Evolutionary conservation across 2,329 filamentous ascomycete species (phyloP).

Genomic region (Fusarium acutatum): DNA sequence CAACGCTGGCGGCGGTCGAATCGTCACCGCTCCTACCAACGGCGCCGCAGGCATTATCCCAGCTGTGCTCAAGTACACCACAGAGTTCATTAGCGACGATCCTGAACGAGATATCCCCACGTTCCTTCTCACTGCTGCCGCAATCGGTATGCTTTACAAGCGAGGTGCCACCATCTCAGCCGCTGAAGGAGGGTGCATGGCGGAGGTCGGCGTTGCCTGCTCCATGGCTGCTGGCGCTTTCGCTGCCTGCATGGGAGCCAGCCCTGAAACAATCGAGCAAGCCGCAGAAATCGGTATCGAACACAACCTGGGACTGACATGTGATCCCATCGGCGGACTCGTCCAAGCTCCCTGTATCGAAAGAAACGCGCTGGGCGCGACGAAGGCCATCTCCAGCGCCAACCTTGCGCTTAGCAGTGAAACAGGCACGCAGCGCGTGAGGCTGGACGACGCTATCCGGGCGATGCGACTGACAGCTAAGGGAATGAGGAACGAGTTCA

Average conservation of each 20-base stretch:
- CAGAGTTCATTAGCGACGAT: constrained; percentile 61
- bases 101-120: constrained; percentile 58
- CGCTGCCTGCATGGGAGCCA: constrained; percentile 61
- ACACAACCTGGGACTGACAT: constrained; percentile 60
- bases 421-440: constrained; percentile 57
- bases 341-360: constrained; percentile 63
- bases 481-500: constrained; percentile 63
- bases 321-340: constrained; percentile 59
- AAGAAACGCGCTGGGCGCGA: constrained; percentile 59
- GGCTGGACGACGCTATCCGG: constrained; percentile 59
- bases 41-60: constrained; percentile 62
- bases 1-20: constrained; percentile 60
- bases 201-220: constrained; percentile 62
- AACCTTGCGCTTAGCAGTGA: constrained; percentile 58
- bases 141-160: constrained; percentile 63
- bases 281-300: constrained; percentile 63
- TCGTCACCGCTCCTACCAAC: constrained; percentile 61
- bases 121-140: constrained; percentile 58
- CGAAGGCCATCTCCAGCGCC: constrained; percentile 61
- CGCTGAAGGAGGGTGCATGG: constrained; percentile 62
- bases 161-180: constrained; percentile 61
- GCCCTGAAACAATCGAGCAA: constrained; percentile 59
- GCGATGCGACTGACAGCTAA: constrained; percentile 60
- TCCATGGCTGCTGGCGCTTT: constrained; percentile 62
- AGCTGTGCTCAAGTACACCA: constrained; percentile 58